Percentiles rank a stretch among this genome's conserved stretches.
These are phyloP conservation scores for Acaromyces ingoldii DNA, from an alignment of 1,284 basidiomycete species.

Conservation along the genomic window DNA sequence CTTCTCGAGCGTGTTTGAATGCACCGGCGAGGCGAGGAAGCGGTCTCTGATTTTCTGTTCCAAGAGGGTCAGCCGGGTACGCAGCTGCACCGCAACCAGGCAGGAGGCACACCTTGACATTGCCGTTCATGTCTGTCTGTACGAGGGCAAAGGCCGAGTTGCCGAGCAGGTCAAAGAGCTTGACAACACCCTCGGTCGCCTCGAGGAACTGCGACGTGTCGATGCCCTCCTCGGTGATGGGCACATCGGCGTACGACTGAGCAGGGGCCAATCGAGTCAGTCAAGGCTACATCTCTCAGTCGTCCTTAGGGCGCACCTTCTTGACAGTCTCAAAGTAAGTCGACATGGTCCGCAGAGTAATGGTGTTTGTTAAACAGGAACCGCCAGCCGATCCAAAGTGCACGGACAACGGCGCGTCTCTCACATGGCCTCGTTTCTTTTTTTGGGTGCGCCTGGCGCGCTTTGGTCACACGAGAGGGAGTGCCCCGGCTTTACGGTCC, in stretches of 20 bases:
- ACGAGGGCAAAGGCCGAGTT: conserved; percentile 81
- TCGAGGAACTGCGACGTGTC: conserved; percentile 83
- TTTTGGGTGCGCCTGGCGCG: too few species aligned
- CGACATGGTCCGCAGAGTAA: conserved; percentile 63
- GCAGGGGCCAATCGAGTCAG: too few species aligned
- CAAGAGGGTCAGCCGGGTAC: not conserved
- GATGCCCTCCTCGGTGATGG: conserved; percentile 76
- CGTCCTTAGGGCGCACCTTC: conserved; percentile 56
- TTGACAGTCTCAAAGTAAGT: conserved; percentile 81
- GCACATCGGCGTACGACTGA: conserved; percentile 62
- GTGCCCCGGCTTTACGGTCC: too few species aligned
- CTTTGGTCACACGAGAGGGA: too few species aligned
- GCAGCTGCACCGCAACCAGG: not conserved
- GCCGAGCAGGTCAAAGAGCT: conserved; percentile 89
- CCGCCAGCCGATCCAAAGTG: not conserved
- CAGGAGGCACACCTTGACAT: conserved; percentile 61
- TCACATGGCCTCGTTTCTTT: too few species aligned
- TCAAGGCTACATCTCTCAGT: too few species aligned
- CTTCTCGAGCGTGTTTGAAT: conserved; percentile 74
- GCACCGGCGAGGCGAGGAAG: conserved; percentile 63
- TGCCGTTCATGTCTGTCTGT: conserved; percentile 81
- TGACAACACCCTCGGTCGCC: conserved; percentile 81
- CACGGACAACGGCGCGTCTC: too few species aligned
- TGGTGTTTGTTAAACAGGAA: not conserved
- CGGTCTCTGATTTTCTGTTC: conserved; percentile 63